Base-by-base conservation (phyloP, 2,329 filamentous ascomycete species). In the Penicillium sp. region DNA sequence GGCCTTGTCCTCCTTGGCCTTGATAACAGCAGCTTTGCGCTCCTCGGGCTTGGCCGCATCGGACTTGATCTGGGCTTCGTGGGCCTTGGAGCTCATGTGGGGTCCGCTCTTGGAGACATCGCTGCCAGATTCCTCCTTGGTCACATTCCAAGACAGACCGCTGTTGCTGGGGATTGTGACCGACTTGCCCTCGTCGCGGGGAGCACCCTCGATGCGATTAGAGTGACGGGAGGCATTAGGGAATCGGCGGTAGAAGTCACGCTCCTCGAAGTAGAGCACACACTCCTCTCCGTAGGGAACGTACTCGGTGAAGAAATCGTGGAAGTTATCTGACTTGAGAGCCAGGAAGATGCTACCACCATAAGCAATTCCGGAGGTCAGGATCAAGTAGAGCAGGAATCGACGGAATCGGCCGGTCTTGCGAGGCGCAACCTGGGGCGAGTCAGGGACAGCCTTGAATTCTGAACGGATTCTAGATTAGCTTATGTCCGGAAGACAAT, bases 271-370 rank as follows among this genome's bases (percentile, higher is more conserved):
- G 77, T 96, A 97, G 21, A 96, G 84, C 39, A 99, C 93, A 15
- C 89, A 89, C 70, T 96, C 90, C 76, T 99, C 94, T 66, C 92
- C 94, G 62, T 89, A 96, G 18, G 94, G 94, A 15, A 99, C 77
- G 73, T 93, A 99, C 76, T 97, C 92, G 65, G 92, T 97, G 77
- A 99, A 99, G 80, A 97, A 94, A 75, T 99, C 94, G 76, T 99
- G 93, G 83, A 97, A 99, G 76, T 91, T 96, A 79, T 99, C 94
- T 68, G 88, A 96, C 74, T 94, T 83, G 59, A 96, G 85, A 49
- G 94, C 93, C 74, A 96, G 94, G 80, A 89, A 96, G 49, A 97
- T 87, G 61, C 93, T 91, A 59, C 91, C 91, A 49, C 84, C 89
- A 66, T 96, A 99, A 32, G 88, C 86, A 37, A 95, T 74, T 5